phyloP scores from a whole-genome alignment of 805 yeast genomes.

The Nakazawaea populi region DNA sequence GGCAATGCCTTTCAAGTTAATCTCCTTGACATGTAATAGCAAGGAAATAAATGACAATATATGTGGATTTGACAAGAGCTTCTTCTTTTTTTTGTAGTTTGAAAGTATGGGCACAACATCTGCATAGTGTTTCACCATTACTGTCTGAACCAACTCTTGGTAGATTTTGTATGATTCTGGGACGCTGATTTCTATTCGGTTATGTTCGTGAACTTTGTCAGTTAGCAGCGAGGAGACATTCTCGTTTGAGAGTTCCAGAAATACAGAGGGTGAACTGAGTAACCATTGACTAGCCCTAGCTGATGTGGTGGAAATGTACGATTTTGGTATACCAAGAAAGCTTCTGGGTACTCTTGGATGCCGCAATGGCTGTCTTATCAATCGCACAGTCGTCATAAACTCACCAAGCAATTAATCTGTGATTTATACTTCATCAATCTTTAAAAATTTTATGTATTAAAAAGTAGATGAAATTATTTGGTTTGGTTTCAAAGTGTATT shows the following conservation, averaged over 20 bases:
- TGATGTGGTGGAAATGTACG: neutral
- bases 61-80: constrained; percentile 7
- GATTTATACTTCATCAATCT: neutral
- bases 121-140: neutral
- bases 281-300: neutral
- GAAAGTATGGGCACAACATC: constrained; percentile 1
- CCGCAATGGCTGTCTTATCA: neutral
- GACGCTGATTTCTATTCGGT: neutral
- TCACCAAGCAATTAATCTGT: neutral
- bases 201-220: too few species aligned
- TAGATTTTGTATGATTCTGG: neutral
- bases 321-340: neutral
- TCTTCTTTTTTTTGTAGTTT: neutral
- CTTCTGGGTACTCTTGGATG: constrained; percentile 1
- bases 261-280: neutral
- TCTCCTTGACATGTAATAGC: neutral
- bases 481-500: too few species aligned
- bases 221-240: neutral
- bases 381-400: neutral
- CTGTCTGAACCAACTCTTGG: neutral
- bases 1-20: constrained; percentile 2
- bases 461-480: neutral
- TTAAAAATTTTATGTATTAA: neutral
- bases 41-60: constrained; percentile 8
- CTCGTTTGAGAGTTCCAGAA: neutral